These are phyloP conservation scores for Apiospora saccharicola DNA, from an alignment of 2,329 filamentous ascomycete genomes.

Conservation along the genomic window DNA sequence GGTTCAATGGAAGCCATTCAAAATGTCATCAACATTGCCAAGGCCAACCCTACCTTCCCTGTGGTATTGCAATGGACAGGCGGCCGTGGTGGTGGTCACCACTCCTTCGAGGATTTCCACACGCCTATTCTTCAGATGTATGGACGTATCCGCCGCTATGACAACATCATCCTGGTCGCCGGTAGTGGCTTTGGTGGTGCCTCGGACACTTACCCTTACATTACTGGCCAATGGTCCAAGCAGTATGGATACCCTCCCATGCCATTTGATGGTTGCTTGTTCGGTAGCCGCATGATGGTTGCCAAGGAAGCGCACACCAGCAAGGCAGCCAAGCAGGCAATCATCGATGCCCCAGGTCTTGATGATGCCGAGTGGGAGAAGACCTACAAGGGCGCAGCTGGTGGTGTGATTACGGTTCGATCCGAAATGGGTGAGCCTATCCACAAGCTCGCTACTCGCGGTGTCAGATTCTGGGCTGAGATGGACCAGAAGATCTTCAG, in stretches of 20 bases:
- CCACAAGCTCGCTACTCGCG: constrained; percentile 96
- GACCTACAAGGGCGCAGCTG: constrained; percentile 89
- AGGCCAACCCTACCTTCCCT: constrained; percentile 93
- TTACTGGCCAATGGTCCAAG: constrained; percentile 88
- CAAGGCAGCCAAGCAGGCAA: constrained; percentile 86
- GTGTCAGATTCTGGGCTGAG: constrained; percentile 96
- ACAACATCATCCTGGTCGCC: constrained; percentile 88
- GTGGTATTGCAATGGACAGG: constrained; percentile 95
- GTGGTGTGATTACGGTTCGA: constrained; percentile 93
- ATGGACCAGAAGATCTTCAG: constrained; percentile 99
- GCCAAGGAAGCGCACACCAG: constrained; percentile 92
- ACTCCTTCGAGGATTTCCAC: constrained; percentile 96
- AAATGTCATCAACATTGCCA: constrained; percentile 89
- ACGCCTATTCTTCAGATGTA: constrained; percentile 93
- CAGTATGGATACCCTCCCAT: constrained; percentile 88
- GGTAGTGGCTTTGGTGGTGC: constrained; percentile 91
- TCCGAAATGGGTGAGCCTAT: constrained; percentile 99
- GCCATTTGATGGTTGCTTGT: constrained; percentile 92
- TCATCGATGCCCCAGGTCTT: constrained; percentile 83
- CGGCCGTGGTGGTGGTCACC: constrained; percentile 90
- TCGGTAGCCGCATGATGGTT: constrained; percentile 94
- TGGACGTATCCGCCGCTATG: constrained; percentile 80
- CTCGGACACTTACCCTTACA: constrained; percentile 90
- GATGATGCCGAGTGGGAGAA: constrained; percentile 88
- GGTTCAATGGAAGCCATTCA: constrained; percentile 90